Evolutionary conservation across 2,329 filamentous ascomycete species (phyloP).

Genomic region (Bertia moriformis): DNA sequence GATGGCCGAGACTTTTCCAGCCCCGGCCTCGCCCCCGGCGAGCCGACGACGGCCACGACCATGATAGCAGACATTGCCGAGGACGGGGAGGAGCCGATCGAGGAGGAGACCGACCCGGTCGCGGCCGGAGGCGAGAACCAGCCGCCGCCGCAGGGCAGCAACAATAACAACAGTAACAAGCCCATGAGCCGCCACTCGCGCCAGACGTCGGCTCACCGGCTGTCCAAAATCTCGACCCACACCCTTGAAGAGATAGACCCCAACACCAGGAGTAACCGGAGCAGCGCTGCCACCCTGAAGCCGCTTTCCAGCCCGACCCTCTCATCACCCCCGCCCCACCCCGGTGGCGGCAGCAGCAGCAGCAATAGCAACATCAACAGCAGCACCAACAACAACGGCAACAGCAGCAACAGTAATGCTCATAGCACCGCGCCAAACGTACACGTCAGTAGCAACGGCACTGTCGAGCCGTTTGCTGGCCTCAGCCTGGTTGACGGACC

Average conservation of each 20-base stretch:
- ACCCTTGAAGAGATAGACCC: conserved; percentile 43
- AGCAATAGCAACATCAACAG: conserved; percentile 5
- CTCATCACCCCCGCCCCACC: conserved; percentile 1
- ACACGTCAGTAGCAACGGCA: conserved; percentile 1
- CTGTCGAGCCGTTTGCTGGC: not conserved
- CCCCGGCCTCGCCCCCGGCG: conserved; percentile 8
- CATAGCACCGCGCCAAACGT: not conserved
- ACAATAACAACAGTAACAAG: conserved; percentile 5
- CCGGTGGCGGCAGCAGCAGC: no score
- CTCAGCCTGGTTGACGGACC: no score
- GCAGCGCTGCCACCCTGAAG: conserved; percentile 43
- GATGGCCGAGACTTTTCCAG: conserved; percentile 27
- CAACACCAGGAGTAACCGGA: conserved; percentile 46
- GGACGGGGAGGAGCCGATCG: not conserved
- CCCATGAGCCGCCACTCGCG: conserved; percentile 39
- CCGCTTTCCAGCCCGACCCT: not conserved
- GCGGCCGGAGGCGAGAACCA: no score
- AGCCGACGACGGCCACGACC: no score
- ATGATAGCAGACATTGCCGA: no score
- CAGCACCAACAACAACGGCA: conserved; percentile 3
- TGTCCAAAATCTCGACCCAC: conserved; percentile 40
- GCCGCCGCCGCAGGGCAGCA: no score
- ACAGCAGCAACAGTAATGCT: conserved; percentile 3
- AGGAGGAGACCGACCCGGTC: not conserved
- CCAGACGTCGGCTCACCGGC: conserved; percentile 41